Evolutionary conservation across 2,329 filamentous ascomycete genomes (phyloP).

Genomic region (Leptographium radiaticola): DNA sequence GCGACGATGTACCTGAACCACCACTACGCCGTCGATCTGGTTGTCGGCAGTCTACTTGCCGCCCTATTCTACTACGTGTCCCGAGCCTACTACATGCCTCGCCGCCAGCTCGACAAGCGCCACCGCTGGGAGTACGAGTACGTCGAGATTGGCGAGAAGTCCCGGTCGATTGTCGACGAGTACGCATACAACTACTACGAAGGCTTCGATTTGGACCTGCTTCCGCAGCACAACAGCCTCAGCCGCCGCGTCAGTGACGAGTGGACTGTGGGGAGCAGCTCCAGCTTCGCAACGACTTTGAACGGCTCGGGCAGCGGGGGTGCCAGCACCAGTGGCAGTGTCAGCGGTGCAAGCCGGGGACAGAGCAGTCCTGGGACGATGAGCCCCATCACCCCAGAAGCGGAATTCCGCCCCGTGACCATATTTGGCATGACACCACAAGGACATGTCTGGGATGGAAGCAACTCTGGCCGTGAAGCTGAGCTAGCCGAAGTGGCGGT

Average conservation of each 20-base stretch:
- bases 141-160: conserved; percentile 62
- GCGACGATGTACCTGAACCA: conserved; percentile 97
- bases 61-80: conserved; percentile 71
- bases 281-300: conserved; percentile 42
- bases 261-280: conserved; percentile 81
- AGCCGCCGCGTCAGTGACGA: conserved; percentile 50
- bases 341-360: conserved; percentile 31
- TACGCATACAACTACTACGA: conserved; percentile 29
- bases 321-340: conserved; percentile 11
- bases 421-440: conserved; percentile 22
- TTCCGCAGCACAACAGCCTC: conserved; percentile 18
- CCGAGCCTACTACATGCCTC: conserved; percentile 68
- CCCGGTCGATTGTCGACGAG: conserved; percentile 24
- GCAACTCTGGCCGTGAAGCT: conserved; percentile 22
- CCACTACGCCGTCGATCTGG: conserved; percentile 90
- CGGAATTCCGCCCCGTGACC: conserved; percentile 19
- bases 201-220: conserved; percentile 32
- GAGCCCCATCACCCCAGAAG: conserved; percentile 35
- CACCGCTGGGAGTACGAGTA: conserved; percentile 95
- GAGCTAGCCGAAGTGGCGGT: conserved; percentile 34
- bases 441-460: conserved; percentile 25
- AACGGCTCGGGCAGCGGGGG: conserved; percentile 26
- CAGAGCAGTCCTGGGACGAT: conserved; percentile 36
- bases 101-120: conserved; percentile 69
- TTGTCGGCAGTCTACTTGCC: conserved; percentile 68